Evolutionary conservation across 2,329 filamentous ascomycete genomes (phyloP).

Genomic region (Clonostachys chloroleuca): DNA sequence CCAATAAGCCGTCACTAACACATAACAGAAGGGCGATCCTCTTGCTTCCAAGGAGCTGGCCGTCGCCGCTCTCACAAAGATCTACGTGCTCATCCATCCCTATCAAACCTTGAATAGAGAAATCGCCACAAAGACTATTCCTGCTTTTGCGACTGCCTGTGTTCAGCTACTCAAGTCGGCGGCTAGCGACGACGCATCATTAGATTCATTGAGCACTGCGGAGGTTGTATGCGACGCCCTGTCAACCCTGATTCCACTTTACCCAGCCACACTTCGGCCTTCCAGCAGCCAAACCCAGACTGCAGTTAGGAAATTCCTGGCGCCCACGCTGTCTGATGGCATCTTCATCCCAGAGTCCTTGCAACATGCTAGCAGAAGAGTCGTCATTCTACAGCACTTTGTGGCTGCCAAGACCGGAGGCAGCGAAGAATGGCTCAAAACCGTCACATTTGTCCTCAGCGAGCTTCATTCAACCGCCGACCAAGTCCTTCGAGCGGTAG

Average conservation of each 20-base stretch:
- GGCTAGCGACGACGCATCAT: constrained; percentile 14
- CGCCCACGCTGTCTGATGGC: constrained; percentile 54
- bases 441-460: constrained; percentile 56
- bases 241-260: constrained; percentile 67
- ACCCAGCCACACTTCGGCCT: constrained; percentile 79
- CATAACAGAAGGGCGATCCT: constrained; percentile 69
- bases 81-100: constrained; percentile 77
- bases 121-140: constrained; percentile 78
- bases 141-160: constrained; percentile 69
- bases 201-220: constrained; percentile 43
- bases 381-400: constrained; percentile 70
- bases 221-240: constrained; percentile 71
- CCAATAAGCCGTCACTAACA: constrained; percentile 10
- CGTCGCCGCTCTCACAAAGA: constrained; percentile 73
- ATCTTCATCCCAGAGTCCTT: constrained; percentile 45
- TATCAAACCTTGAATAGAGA: constrained; percentile 82
- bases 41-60: constrained; percentile 70
- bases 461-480: constrained; percentile 70
- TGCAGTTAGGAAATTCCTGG: constrained; percentile 55
- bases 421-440: constrained; percentile 73
- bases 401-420: constrained; percentile 77
- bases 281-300: constrained; percentile 64
- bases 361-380: constrained; percentile 51
- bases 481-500: constrained; percentile 70
- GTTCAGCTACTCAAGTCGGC: constrained; percentile 58